Evolutionary conservation across 768 basidiomycete genomes (phyloP), one percentile per base, ranked within the genome.

Genomic region (Podaxis mareebaensis): DNA sequence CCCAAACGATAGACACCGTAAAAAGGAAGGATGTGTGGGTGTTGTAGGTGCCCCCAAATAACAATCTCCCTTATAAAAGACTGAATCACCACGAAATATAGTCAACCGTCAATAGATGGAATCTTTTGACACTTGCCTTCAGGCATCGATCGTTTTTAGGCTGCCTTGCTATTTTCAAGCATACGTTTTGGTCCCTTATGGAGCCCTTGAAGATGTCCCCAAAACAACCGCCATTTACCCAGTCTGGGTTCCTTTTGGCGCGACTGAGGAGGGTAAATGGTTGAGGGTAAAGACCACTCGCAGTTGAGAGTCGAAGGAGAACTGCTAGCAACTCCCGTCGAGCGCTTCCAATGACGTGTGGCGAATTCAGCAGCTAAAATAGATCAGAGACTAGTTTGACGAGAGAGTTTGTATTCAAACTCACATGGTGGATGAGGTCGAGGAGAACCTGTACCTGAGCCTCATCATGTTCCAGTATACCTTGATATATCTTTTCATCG

Each of bases 1-100:
- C 44, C 55, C 7, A 53, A 30, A 51, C 51, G 48, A 22, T 65
- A 17, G 8, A 65, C 61, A 2, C 65, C 65, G 54, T 65, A 65
- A 33, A 65, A 65, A 10, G 65, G 65, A 12, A 65, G 56, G 0
- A 65, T 20, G 28, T 65, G 59, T 4, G 26, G 44, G 15, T 65
- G 65, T 2, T 38, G 38, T 0, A 65, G 13, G 4, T 65, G 60
- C 2, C 61, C 61, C 60, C 60, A 65, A 11, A 65, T 39, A 4
- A 54, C 53, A 7, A 60, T 55, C 26, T 59, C 61, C 64, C n/a
- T 59, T 30, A 59, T 49, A 36, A 59, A 59, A 6, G 58, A 48
- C 58, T 59, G n/a, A 13, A n/a, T 15, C 28, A 0, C 7, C 28
- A 6, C 28, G 28, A 26, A n/a, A n/a, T n/a, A n/a, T n/a, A n/a